Percentiles rank a stretch among this genome's conserved stretches.
Conservation (phyloP, 345 rosid species). For the Eucalyptus cloeziana region DNA sequence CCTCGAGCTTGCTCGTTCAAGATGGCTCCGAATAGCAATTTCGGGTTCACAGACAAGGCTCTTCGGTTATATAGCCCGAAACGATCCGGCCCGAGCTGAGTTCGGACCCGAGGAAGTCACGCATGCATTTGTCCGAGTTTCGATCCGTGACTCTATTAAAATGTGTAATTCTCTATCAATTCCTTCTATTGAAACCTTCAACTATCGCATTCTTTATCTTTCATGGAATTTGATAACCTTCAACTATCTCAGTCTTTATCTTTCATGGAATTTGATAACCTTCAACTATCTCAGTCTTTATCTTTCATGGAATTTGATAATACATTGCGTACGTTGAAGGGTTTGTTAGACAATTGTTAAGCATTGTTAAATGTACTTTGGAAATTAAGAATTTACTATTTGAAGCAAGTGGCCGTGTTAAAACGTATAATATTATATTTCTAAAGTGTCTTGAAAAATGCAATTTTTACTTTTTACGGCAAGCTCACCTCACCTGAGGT, state of each 20-base stretch:
- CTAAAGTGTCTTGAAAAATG: background rate
- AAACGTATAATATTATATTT: background rate
- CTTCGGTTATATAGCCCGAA: background rate
- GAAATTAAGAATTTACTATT: background rate
- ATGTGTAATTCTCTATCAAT: background rate
- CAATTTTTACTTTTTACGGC: background rate
- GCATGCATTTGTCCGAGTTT: background rate
- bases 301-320: background rate
- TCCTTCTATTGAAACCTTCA: background rate
- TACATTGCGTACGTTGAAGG: background rate
- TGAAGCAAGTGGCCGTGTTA: background rate
- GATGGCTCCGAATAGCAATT: background rate
- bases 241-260: no score
- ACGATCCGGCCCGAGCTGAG: background rate
- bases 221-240: no score
- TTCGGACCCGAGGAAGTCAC: background rate
- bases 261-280: no score
- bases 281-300: background rate
- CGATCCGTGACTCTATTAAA: background rate
- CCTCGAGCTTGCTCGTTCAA: background rate
- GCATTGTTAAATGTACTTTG: background rate
- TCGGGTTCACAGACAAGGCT: background rate
- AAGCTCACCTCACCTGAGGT: background rate
- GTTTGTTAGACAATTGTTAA: background rate
- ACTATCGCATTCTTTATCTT: no score